Conservation (phyloP, 139 green algal species). For the Trebouxia sp. region DNA sequence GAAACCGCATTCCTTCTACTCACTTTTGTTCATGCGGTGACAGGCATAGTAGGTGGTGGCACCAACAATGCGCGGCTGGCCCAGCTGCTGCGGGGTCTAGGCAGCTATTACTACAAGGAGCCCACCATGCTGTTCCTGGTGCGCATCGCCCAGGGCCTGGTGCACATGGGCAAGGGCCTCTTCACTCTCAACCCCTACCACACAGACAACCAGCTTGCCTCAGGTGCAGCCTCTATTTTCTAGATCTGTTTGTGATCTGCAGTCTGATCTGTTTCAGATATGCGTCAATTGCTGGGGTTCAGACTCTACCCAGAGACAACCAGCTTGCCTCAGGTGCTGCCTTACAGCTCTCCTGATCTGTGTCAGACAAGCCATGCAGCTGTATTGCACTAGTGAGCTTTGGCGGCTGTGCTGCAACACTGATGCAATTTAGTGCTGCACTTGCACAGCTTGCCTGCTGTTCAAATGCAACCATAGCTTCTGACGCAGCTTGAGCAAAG, state of each 20-base stretch:
- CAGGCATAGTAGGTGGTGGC: conserved; percentile 87
- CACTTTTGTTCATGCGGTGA: background rate
- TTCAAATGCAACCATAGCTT: too few species aligned
- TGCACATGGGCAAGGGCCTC: conserved; percentile 98
- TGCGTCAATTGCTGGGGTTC: too few species aligned
- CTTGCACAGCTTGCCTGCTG: too few species aligned
- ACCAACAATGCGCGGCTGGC: conserved; percentile 96
- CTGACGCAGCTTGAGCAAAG: too few species aligned
- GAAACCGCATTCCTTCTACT: background rate
- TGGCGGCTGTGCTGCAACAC: background rate
- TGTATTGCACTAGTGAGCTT: too few species aligned
- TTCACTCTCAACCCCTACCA: conserved; percentile 91
- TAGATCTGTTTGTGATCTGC: too few species aligned
- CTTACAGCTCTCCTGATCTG: background rate
- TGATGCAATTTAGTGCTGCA: too few species aligned
- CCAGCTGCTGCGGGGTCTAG: conserved; percentile 83
- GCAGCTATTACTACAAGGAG: conserved; percentile 98
- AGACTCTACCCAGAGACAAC: too few species aligned
- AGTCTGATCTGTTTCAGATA: background rate
- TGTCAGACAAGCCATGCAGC: too few species aligned
- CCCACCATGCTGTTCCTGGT: conserved; percentile 92
- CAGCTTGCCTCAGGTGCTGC: too few species aligned
- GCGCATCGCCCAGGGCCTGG: conserved; percentile 52
- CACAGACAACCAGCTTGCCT: conserved; percentile 86
- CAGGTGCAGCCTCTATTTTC: conserved; percentile 42